phyloP scores from a whole-genome alignment of 345 rosid species.

The Boechera stricta region DNA sequence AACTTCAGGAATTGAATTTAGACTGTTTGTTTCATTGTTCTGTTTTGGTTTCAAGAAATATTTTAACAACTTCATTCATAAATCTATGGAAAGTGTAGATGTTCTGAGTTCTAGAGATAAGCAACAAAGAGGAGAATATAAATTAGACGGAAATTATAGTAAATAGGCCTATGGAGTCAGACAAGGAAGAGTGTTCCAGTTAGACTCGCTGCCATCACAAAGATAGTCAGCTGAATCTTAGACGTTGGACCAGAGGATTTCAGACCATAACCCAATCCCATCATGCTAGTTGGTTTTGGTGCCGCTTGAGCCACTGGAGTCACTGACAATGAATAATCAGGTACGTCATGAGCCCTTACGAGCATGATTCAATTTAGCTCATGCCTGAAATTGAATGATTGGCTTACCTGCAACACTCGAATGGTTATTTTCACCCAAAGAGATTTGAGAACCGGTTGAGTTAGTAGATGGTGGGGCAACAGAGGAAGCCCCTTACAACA shows the following conservation, averaged over 20 bases:
- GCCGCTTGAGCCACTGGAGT: slow-evolving; percentile 55
- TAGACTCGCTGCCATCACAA: slow-evolving; percentile 42
- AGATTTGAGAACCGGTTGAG: slow-evolving; percentile 50
- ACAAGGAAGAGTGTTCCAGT: slow-evolving; percentile 29
- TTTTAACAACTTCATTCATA: neutral
- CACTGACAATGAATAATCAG: slow-evolving; percentile 35
- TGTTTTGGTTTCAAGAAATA: slow-evolving; percentile 25
- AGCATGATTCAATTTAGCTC: slow-evolving; percentile 4
- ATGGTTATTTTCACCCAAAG: slow-evolving; percentile 48
- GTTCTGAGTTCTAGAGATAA: slow-evolving; percentile 7
- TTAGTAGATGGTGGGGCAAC: slow-evolving; percentile 46
- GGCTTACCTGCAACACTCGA: slow-evolving; percentile 55
- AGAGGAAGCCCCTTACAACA: slow-evolving; percentile 49
- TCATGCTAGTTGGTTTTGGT: slow-evolving; percentile 49
- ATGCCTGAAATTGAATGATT: neutral
- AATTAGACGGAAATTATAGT: neutral
- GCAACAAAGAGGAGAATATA: slow-evolving; percentile 14
- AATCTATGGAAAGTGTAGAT: neutral
- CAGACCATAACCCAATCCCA: slow-evolving; percentile 47
- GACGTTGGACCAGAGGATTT: slow-evolving; percentile 42
- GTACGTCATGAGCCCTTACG: slow-evolving; percentile 6
- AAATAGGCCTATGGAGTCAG: slow-evolving; percentile 5
- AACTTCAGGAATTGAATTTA: slow-evolving; percentile 56
- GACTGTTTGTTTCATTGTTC: slow-evolving; percentile 11
- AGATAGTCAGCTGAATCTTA: slow-evolving; percentile 31